Evolutionary conservation across 768 basidiomycete genomes (phyloP).

Genomic region (Tylopilus sp.): DNA sequence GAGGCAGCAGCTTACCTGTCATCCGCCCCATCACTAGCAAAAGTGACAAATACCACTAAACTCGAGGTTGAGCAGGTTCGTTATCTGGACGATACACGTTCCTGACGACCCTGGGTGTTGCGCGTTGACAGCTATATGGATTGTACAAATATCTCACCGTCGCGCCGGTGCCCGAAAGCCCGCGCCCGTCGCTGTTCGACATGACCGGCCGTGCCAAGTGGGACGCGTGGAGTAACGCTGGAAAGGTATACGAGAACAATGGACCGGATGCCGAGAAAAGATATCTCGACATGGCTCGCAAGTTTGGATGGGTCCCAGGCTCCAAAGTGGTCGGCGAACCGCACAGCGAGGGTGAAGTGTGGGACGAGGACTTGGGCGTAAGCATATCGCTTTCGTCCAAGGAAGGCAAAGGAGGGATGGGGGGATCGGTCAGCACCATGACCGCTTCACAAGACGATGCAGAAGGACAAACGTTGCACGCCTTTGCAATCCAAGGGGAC

Average conservation of each 20-base stretch:
- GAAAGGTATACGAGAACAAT: slow-evolving; percentile 45
- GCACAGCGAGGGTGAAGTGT: slow-evolving; percentile 35
- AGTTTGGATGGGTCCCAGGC: slow-evolving; percentile 63
- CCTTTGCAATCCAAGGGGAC: slow-evolving; percentile 59
- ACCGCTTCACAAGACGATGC: slow-evolving; percentile 37
- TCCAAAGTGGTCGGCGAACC: slow-evolving; percentile 4
- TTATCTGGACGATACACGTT: slow-evolving; percentile 11
- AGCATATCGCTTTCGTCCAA: slow-evolving; percentile 20
- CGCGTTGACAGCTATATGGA: slow-evolving; percentile 67
- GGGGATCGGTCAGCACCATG: slow-evolving; percentile 61
- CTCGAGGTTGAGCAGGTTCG: slow-evolving; percentile 59
- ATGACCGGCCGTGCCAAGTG: slow-evolving; percentile 80
- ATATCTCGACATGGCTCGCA: slow-evolving; percentile 67
- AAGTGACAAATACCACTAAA: slow-evolving; percentile 60
- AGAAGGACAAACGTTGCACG: slow-evolving; percentile 50
- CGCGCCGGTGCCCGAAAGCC: slow-evolving; percentile 47
- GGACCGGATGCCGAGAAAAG: slow-evolving; percentile 50
- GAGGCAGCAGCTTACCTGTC: slow-evolving; percentile 66
- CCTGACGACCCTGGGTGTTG: slow-evolving; percentile 24
- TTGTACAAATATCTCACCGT: slow-evolving; percentile 76
- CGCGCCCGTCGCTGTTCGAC: slow-evolving; percentile 76
- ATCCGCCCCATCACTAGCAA: slow-evolving; percentile 47
- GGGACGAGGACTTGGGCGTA: slow-evolving; percentile 40
- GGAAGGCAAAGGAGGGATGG: slow-evolving; percentile 42
- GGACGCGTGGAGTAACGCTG: slow-evolving; percentile 71